Conservation (phyloP, 208 protist species). For the Acanthamoeba culbertsoni region DNA sequence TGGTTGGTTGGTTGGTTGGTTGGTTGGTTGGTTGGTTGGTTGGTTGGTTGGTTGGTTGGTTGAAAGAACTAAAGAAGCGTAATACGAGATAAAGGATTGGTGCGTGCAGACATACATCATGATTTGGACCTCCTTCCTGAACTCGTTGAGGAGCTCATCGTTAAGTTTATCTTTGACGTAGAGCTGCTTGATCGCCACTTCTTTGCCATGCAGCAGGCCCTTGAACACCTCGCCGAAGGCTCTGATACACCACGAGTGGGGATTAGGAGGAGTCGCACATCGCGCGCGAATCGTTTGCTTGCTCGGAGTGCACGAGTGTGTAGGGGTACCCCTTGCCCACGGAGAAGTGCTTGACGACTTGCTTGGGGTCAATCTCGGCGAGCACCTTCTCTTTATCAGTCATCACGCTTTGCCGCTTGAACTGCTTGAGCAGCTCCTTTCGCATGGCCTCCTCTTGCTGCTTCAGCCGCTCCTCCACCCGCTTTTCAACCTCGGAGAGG, state of each 20-base stretch:
- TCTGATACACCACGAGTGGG: not conserved
- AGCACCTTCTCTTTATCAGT: slow-evolving; percentile 35
- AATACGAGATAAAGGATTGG: not conserved
- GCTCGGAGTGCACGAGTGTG: too few relatives aligned
- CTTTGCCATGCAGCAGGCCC: slow-evolving; percentile 50
- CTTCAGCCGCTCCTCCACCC: slow-evolving; percentile 37
- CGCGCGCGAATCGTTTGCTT: too few relatives aligned
- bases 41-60: too few relatives aligned
- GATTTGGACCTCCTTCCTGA: slow-evolving; percentile 51
- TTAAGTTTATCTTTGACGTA: slow-evolving; percentile 25
- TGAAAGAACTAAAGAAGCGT: not conserved
- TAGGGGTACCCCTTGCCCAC: slow-evolving; percentile 45
- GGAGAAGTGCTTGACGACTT: slow-evolving; percentile 1
- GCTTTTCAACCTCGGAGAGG: slow-evolving; percentile 38
- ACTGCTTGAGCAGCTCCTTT: not conserved
- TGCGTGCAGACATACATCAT: slow-evolving; percentile 23
- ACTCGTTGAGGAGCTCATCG: slow-evolving; percentile 36
- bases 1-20: too few relatives aligned
- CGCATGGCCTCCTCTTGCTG: slow-evolving; percentile 29
- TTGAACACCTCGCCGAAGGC: slow-evolving; percentile 60
- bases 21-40: too few relatives aligned
- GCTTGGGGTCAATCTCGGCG: slow-evolving; percentile 50
- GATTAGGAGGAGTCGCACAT: too few relatives aligned
- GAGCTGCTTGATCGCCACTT: slow-evolving; percentile 62
- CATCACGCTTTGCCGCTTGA: not conserved